Percentiles rank a stretch among this genome's conserved stretches.
Conservation (phyloP, 768 basidiomycete species). For the Serendipita sp. region DNA sequence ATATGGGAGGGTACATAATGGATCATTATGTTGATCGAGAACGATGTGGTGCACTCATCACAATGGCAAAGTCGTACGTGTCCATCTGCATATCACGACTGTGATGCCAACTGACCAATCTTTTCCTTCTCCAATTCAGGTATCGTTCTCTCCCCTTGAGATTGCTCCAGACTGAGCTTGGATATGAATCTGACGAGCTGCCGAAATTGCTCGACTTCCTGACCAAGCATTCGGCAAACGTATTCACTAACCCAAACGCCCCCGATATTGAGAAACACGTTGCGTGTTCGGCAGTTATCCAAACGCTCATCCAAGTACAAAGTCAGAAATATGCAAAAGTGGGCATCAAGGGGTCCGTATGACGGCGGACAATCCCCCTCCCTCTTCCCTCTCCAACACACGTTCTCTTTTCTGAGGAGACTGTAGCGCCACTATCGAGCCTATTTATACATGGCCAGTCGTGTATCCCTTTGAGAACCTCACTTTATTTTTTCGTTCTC, state of each 20-base stretch:
- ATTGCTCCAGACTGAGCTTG: conserved; percentile 68
- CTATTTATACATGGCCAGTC: neutral
- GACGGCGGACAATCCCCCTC: conserved; percentile 14
- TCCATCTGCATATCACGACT: neutral
- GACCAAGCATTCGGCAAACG: conserved; percentile 44
- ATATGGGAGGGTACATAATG: conserved; percentile 99
- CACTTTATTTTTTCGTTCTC: too few species aligned
- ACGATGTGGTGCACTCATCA: conserved; percentile 65
- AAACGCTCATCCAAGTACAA: conserved; percentile 42
- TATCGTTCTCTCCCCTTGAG: conserved; percentile 35
- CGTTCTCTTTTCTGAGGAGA: conserved; percentile 8
- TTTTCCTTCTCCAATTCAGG: neutral
- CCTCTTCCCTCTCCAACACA: conserved; percentile 4
- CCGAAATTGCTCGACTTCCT: conserved; percentile 54
- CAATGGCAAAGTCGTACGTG: conserved; percentile 83
- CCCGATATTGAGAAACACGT: conserved; percentile 47
- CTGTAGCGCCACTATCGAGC: too few species aligned
- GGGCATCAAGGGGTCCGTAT: conserved; percentile 86
- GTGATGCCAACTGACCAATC: conserved; percentile 3
- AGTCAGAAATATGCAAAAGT: conserved; percentile 77
- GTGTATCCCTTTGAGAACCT: neutral
- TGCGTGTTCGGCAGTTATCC: conserved; percentile 50
- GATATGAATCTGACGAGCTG: conserved; percentile 43
- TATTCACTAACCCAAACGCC: conserved; percentile 46
- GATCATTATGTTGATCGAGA: conserved; percentile 95